Base-by-base conservation (phyloP, 495 filamentous ascomycete genomes). In the Trichoderma asperelloides region DNA sequence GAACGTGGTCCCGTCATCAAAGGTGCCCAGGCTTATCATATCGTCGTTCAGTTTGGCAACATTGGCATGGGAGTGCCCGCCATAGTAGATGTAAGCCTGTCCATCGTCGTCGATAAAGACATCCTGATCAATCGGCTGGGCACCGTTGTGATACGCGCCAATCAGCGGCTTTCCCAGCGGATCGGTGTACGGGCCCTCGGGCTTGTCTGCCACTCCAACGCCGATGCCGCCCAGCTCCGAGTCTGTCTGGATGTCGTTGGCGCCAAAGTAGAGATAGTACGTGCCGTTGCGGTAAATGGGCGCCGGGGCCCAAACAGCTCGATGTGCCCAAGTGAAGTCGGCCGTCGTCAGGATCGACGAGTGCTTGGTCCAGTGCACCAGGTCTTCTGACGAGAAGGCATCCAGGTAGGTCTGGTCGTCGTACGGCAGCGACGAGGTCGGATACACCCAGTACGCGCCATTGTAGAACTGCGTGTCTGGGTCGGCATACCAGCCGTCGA, bases 11-110 rank as follows among this genome's bases (percentile, higher is more conserved):
- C 16, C 87, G 9, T 86, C 3, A 81, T 82, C 71, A 85, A 80
- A 55, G 79, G 78, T 60, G 37, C 85, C 85, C 28, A 88, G 76
- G 69, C 90, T 88, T 27, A 78, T 71, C 89, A 92, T 91, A 75
- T 90, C 87, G 41, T 79, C 77, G 3, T 69, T 78, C 63, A 92
- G 71, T 69, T 77, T 80, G n/a, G 84, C 88, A 2, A 89, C 87
- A 11, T 87, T 81, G 2, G 89, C 89, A 67, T 89, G 89, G 88
- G 89, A 92, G 25, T 88, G 78, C 3, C 86, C 86, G 65, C 86
- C 86, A 73, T 88, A 88, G 71, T 89, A 88, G 62, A 87, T 70
- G 70, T 88, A 89, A 18, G 84, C 84, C 33, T 81, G 70, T 62
- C 80, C 82, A 73, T 88, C 85, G 7, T 84, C 82, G 72, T 89